These are phyloP conservation scores for Rhizopus arrhizus DNA, from an alignment of 371 early-diverging fungal genomes.

Conservation along the genomic window DNA sequence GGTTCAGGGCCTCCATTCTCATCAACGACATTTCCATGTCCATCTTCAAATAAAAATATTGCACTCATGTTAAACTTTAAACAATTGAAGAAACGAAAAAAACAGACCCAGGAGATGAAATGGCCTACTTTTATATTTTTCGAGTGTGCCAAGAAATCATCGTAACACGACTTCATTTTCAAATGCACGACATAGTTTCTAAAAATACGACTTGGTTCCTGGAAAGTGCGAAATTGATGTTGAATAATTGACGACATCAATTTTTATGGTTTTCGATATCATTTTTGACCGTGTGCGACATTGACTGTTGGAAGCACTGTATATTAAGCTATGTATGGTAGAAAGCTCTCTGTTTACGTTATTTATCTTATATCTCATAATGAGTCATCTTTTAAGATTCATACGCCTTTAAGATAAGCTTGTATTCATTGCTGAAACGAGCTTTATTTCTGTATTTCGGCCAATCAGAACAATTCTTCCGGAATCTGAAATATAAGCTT, in stretches of 20 bases:
- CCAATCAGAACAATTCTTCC: too few species aligned
- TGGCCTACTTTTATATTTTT: constrained; percentile 10
- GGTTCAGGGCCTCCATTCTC: too few species aligned
- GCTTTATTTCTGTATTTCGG: too few species aligned
- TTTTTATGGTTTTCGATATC: background rate
- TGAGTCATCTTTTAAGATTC: too few species aligned
- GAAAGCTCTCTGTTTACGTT: too few species aligned
- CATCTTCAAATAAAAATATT: constrained; percentile 26
- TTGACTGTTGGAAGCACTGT: background rate
- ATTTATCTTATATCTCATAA: too few species aligned
- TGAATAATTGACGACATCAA: background rate
- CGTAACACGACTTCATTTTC: constrained; percentile 7
- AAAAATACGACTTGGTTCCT: constrained; percentile 5
- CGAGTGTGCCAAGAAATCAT: constrained; percentile 8
- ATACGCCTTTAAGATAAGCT: too few species aligned
- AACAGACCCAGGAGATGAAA: constrained; percentile 9
- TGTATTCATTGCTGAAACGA: too few species aligned
- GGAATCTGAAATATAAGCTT: too few species aligned
- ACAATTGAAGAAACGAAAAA: background rate
- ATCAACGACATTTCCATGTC: constrained; percentile 8
- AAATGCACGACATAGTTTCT: background rate
- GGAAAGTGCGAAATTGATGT: constrained; percentile 8
- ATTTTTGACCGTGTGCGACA: constrained; percentile 9
- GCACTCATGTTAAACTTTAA: constrained; percentile 14
- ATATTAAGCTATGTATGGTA: background rate